phyloP scores from a whole-genome alignment of 768 basidiomycete genomes.

The Tephrocybe rancida region DNA sequence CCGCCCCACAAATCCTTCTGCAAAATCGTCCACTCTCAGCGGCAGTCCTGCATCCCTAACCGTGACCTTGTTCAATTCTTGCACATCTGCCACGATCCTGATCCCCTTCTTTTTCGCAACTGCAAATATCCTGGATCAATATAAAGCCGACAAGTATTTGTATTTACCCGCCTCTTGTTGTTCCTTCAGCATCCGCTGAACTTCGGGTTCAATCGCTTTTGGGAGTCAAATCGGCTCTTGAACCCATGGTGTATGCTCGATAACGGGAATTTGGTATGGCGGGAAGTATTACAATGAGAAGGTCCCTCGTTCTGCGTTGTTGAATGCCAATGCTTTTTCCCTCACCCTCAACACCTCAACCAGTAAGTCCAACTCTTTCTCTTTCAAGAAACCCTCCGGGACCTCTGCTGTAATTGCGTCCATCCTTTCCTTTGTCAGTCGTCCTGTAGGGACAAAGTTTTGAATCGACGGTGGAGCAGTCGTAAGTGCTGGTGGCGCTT shows the following conservation, averaged over 20 bases:
- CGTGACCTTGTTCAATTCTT: background rate
- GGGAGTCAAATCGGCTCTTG: slow-evolving; percentile 27
- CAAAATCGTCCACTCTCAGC: slow-evolving; percentile 12
- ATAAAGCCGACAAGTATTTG: slow-evolving; percentile 12
- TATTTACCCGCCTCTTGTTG: slow-evolving; percentile 22
- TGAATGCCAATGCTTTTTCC: slow-evolving; percentile 21
- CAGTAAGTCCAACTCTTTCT: slow-evolving; percentile 19
- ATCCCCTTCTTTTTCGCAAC: background rate
- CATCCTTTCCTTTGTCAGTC: slow-evolving; percentile 16
- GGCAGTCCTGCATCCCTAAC: slow-evolving; percentile 1
- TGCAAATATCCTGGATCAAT: background rate
- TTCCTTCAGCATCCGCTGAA: slow-evolving; percentile 22
- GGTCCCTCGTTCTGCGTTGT: slow-evolving; percentile 26
- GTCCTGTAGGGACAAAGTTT: background rate
- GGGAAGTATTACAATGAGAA: slow-evolving; percentile 32
- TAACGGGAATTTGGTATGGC: slow-evolving; percentile 31
- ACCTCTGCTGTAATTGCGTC: slow-evolving; percentile 13
- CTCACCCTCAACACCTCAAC: slow-evolving; percentile 18
- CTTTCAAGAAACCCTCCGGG: background rate
- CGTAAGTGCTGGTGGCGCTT: background rate
- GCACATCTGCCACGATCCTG: background rate
- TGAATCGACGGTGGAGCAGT: background rate
- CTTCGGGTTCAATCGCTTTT: slow-evolving; percentile 21
- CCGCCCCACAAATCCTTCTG: slow-evolving; percentile 4
- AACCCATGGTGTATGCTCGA: slow-evolving; percentile 35